Evolutionary conservation across 352 stramenopile species (phyloP), one percentile per base, ranked within the genome.

Genomic region (Globisporangium viniferum): DNA sequence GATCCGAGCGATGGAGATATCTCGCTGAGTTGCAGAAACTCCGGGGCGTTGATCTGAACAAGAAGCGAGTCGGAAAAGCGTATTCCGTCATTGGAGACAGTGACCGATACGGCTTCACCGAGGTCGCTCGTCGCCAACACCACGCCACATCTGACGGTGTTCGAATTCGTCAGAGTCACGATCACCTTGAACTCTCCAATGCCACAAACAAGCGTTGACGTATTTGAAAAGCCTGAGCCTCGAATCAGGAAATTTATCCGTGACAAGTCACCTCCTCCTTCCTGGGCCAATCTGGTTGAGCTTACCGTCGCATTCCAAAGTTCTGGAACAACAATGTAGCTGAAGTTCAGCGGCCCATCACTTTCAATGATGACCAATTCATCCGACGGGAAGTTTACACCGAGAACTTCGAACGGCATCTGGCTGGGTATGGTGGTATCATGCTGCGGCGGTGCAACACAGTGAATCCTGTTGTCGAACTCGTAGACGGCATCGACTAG

Each of bases 61-160:
- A 41, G 22, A 35, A 59, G 48, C 22, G 56, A n/a, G 31, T 35
- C 2, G 35, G 78, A 83, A 67, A 76, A 86, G 18, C 68, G 5
- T 3, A 71, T 12, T 0, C 74, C 72, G 20, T 84, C 71, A 62
- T 82, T 82, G 2, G 74, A 78, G 29, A 79, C 64, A 14, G 78
- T 69, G 36, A 84, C 59, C 48, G 55, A 59, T 39, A 82, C 15
- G 14, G 67, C 41, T 44, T 73, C 49, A 1, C 48, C 59, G 20
- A 55, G 0, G 24, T 7, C 33, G 51, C 36, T 59, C 22, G 35
- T 18, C 8, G 18, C 56, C 31, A 65, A 53, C 12, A 31, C 61
- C 22, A 33, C 60, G 22, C 71, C 62, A 27, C 73, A 78, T 12
- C 31, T 14, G 51, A 80, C 18, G n/a, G 22, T 68, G 36, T 75